Percentiles rank a stretch among this genome's conserved stretches.
Conservation (phyloP, 495 filamentous ascomycete species). For the Penicillium atrosanguineum region DNA sequence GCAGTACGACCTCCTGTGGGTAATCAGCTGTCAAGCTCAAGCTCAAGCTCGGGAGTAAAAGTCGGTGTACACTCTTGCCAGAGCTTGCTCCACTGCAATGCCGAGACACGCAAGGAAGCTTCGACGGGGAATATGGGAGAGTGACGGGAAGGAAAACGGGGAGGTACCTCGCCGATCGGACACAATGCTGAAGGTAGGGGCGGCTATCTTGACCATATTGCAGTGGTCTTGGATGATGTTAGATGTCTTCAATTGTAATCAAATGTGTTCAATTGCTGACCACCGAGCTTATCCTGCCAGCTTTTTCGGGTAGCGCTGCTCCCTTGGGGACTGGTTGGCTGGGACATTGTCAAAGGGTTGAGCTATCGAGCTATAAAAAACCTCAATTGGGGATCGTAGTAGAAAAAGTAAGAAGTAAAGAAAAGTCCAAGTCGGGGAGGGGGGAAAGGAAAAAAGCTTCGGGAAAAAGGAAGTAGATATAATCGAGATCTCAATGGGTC, state of each 20-base stretch:
- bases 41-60: slow-evolving; percentile 21
- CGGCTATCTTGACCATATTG: slow-evolving; percentile 47
- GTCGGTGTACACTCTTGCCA: slow-evolving; percentile 38
- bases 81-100: slow-evolving; percentile 26
- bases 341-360: slow-evolving; percentile 36
- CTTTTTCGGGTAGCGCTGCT: slow-evolving; percentile 18
- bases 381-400: background rate
- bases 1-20: slow-evolving; percentile 79
- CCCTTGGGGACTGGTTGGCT: slow-evolving; percentile 24
- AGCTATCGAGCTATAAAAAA: background rate
- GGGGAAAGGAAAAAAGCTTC: slow-evolving; percentile 5
- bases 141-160: slow-evolving; percentile 5
- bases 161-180: slow-evolving; percentile 75
- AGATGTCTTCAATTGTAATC: background rate
- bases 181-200: slow-evolving; percentile 66
- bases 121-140: background rate
- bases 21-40: slow-evolving; percentile 27
- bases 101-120: slow-evolving; percentile 14
- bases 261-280: slow-evolving; percentile 35
- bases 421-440: background rate
- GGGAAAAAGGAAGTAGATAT: slow-evolving; percentile 7
- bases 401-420: background rate
- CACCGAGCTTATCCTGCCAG: slow-evolving; percentile 54
- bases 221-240: slow-evolving; percentile 55
- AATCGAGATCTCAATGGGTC: slow-evolving; percentile 23